Percentiles rank a stretch among this genome's conserved stretches.
Conservation (phyloP, 1,284 basidiomycete species). For the Austroboletus niveus region DNA sequence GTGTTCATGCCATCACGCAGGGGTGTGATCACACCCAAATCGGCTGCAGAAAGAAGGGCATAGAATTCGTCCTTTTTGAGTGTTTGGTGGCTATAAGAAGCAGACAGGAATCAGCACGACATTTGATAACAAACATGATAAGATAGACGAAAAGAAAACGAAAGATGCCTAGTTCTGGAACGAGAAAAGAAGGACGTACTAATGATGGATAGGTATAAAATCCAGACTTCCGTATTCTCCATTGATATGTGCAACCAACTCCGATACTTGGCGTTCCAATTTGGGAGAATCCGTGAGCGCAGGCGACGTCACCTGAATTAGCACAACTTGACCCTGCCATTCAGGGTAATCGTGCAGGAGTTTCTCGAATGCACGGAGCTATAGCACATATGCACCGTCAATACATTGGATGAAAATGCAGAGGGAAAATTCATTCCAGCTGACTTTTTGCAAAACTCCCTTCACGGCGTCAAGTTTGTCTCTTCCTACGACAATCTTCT, state of each 20-base stretch:
- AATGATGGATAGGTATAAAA: slow-evolving; percentile 99
- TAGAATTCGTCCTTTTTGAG: slow-evolving; percentile 99
- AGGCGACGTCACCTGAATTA: slow-evolving; percentile 92
- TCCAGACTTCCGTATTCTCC: slow-evolving; percentile 93
- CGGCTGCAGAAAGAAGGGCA: slow-evolving; percentile 92
- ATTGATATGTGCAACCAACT: slow-evolving; percentile 96
- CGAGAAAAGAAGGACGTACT: slow-evolving; percentile 51
- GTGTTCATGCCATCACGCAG: slow-evolving; percentile 99
- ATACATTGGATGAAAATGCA: background rate
- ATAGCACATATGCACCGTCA: slow-evolving; percentile 3
- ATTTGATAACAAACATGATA: background rate
- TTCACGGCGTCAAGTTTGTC: slow-evolving; percentile 99
- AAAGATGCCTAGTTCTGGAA: too few relatives aligned
- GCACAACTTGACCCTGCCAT: slow-evolving; percentile 90
- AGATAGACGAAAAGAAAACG: background rate
- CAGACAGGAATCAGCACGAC: background rate
- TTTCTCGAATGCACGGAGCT: slow-evolving; percentile 95
- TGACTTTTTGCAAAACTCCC: slow-evolving; percentile 89
- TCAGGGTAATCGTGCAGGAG: slow-evolving; percentile 92
- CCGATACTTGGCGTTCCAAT: slow-evolving; percentile 90
- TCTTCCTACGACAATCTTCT: slow-evolving; percentile 98
- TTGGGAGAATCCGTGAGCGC: slow-evolving; percentile 91
- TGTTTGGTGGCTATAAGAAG: slow-evolving; percentile 77
- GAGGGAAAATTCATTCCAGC: background rate
- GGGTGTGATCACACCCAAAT: slow-evolving; percentile 94